phyloP scores from a whole-genome alignment of 2,329 filamentous ascomycete species.

The Botryosphaeria agaves region DNA sequence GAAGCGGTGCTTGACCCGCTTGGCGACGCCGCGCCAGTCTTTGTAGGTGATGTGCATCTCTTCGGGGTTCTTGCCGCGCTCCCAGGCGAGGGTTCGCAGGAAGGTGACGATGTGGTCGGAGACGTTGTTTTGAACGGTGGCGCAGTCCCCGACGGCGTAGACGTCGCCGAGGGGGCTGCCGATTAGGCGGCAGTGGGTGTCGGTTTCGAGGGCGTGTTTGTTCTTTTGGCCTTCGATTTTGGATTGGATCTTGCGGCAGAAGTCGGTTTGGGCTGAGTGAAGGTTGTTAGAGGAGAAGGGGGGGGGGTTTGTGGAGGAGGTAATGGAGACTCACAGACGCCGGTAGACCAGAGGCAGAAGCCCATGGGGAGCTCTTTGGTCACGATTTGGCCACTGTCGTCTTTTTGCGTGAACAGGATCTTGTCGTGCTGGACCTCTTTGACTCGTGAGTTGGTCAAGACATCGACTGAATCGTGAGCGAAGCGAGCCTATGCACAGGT shows the following conservation, averaged over 20 bases:
- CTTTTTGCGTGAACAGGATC: conserved; percentile 77
- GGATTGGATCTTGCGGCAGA: conserved; percentile 60
- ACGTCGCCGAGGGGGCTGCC: conserved; percentile 86
- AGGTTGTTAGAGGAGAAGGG: not conserved
- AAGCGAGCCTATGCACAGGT: conserved; percentile 44
- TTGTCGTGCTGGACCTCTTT: conserved; percentile 71
- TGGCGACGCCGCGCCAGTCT: conserved; percentile 77
- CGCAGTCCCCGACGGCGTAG: conserved; percentile 90
- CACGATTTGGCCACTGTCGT: conserved; percentile 47
- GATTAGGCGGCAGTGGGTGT: conserved; percentile 76
- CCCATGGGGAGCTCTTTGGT: conserved; percentile 90
- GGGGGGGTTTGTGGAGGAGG: conserved; percentile 1
- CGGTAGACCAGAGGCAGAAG: conserved; percentile 96
- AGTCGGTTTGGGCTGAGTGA: conserved; percentile 48
- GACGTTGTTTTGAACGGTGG: conserved; percentile 94
- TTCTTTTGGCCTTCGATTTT: conserved; percentile 72
- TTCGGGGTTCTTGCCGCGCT: conserved; percentile 78
- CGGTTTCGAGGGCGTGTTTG: conserved; percentile 80
- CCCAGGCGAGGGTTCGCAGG: conserved; percentile 76
- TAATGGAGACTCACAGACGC: conserved; percentile 38
- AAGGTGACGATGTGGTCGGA: conserved; percentile 83
- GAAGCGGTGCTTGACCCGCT: conserved; percentile 72
- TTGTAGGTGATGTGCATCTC: conserved; percentile 71
- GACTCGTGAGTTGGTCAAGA: conserved; percentile 84
- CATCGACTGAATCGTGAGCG: conserved; percentile 74